Evolutionary conservation across 1,284 basidiomycete genomes (phyloP), one percentile per base, ranked within the genome.

Genomic region (Gomphus sp.): DNA sequence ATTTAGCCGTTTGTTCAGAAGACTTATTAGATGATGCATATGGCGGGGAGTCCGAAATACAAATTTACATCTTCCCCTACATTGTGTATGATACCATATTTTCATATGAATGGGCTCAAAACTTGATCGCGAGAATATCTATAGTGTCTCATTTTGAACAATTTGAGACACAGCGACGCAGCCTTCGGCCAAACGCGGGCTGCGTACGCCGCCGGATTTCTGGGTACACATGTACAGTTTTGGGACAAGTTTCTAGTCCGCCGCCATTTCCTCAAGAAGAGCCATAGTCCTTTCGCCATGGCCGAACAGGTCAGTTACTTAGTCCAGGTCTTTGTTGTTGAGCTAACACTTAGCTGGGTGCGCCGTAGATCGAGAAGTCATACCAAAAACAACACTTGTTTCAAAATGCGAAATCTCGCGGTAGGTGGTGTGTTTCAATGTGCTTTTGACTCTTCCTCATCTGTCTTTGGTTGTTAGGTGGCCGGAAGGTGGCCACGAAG

Each of bases 361-460:
- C 58, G 63, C 52, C 55, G 58, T 69, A 94, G 89, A 84, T 93
- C 70, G 91, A 95, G 76, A 94, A 92, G 78, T 89, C 91, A 67
- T 98, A 82, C 81, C 93, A 96, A 78, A 98, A 98, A 81, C 96
- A 99, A 77, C 84, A 87, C 72, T 84, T 99, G 74, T 99, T 99
- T 87, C 93, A 97, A 78, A 97, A 97, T 80, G 82, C 92, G 74
- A 99, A 99, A 85, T 79, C 83, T 68, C 88, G 87, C 71, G 91
- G 92, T 92, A 78, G 8, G 44, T 73, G 89, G 85, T 62, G 52
- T 62, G 56, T 5, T 37, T 8, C 43, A 18, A 37, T 36, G 28
- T 43, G 4, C 28, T 53, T 59, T 28, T 10, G 44, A 31, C 14
- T 55, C 10, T 55, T 36, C 18, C 50, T 31, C 41, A 22, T 37